These are phyloP conservation scores for Laburnicola sp. DNA, from an alignment of 2,329 filamentous ascomycete species.

Conservation along the genomic window DNA sequence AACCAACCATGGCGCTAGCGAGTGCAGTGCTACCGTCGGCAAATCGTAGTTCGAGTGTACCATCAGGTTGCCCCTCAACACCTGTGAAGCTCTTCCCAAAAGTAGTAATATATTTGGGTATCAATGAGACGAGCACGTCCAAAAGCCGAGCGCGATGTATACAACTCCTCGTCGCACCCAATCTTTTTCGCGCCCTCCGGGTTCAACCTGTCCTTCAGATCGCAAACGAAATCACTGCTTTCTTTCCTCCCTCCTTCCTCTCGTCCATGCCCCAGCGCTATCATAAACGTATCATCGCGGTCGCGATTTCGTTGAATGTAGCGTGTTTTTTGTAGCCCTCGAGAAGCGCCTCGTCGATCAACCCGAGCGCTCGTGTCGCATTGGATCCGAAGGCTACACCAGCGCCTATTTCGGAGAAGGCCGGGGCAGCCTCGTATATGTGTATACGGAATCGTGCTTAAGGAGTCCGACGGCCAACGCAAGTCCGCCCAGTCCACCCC, in stretches of 20 bases:
- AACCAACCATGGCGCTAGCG: slow-evolving; percentile 58
- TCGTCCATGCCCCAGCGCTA: slow-evolving; percentile 24
- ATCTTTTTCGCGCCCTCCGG: slow-evolving; percentile 7
- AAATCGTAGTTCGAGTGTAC: slow-evolving; percentile 37
- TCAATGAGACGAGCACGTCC: slow-evolving; percentile 24
- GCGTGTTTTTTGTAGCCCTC: slow-evolving; percentile 32
- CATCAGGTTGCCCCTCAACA: slow-evolving; percentile 18
- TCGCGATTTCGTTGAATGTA: slow-evolving; percentile 24
- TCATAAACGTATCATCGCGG: slow-evolving; percentile 19
- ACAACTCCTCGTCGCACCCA: slow-evolving; percentile 22
- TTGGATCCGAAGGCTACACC: slow-evolving; percentile 36
- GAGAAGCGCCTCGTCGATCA: slow-evolving; percentile 26
- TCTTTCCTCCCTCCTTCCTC: slow-evolving; percentile 10
- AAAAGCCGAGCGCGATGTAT: slow-evolving; percentile 31
- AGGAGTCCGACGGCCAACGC: slow-evolving; percentile 32
- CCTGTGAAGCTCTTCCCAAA: slow-evolving; percentile 26
- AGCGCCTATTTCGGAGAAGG: slow-evolving; percentile 33
- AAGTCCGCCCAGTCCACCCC: slow-evolving; percentile 38
- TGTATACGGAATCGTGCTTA: slow-evolving; percentile 27
- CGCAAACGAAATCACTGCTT: slow-evolving; percentile 22
- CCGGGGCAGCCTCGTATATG: slow-evolving; percentile 32
- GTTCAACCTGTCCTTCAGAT: slow-evolving; percentile 18
- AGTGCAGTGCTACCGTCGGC: slow-evolving; percentile 48
- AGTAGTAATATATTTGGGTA: slow-evolving; percentile 21
- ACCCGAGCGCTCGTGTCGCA: slow-evolving; percentile 24